Conservation (phyloP, 495 filamentous ascomycete genomes). For the Aspergillus conjunctus region DNA sequence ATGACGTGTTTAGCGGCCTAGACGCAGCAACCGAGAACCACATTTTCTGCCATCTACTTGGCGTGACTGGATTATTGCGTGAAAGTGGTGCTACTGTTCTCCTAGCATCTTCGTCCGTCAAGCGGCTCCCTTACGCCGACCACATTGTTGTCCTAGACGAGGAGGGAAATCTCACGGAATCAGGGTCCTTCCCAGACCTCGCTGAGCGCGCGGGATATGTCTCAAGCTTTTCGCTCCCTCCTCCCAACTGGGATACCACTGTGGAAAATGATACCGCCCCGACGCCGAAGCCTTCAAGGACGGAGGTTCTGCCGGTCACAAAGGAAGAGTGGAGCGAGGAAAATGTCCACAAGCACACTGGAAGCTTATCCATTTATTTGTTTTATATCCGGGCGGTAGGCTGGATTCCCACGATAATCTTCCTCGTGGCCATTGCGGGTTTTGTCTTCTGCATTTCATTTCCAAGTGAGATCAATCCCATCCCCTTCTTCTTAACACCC, state of each 20-base stretch:
- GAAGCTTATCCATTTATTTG: neutral
- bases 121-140: slow-evolving; percentile 8
- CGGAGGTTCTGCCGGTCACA: slow-evolving; percentile 4
- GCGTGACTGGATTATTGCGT: slow-evolving; percentile 39
- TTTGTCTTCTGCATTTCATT: slow-evolving; percentile 12
- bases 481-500: neutral
- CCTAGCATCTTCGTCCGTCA: slow-evolving; percentile 8
- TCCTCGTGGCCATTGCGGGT: neutral
- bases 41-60: slow-evolving; percentile 44
- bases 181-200: neutral
- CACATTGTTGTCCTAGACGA: slow-evolving; percentile 5
- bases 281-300: neutral
- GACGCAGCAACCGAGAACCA: slow-evolving; percentile 49
- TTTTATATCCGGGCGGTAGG: slow-evolving; percentile 3
- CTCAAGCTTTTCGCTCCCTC: slow-evolving; percentile 5
- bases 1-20: slow-evolving; percentile 55
- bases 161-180: neutral
- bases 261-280: neutral
- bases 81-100: slow-evolving; percentile 37
- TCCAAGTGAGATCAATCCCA: slow-evolving; percentile 4
- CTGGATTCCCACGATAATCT: slow-evolving; percentile 1
- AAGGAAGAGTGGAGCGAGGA: slow-evolving; percentile 12
- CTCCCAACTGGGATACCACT: slow-evolving; percentile 9
- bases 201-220: slow-evolving; percentile 1
- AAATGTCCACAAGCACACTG: slow-evolving; percentile 3